Evolutionary conservation across 257 asterid genomes (phyloP), one percentile per base, ranked within the genome.

Genomic region (Solanum raphanifolium): DNA sequence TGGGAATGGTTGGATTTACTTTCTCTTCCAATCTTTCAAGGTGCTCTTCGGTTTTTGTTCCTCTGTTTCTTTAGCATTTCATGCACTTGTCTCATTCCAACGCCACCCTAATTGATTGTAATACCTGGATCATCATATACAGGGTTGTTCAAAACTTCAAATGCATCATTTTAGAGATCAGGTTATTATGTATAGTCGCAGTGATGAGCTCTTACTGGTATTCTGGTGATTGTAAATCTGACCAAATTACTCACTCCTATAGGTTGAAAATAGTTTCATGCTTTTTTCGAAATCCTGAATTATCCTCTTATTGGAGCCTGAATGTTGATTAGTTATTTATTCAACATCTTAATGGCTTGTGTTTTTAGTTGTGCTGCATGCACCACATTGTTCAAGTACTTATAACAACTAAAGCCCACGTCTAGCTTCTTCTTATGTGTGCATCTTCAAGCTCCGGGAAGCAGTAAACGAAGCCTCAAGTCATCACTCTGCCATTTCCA

Each of bases 211-310:
- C 69, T 81, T 81, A 48, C 85, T 81, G 69, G 68, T 81, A 9
- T 81, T 79, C 85, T 81, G 85, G 85, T 46, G 68, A 81, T 46
- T 81, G 85, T 81, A 48, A 81, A 48, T 81, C 85, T 81, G 68
- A 43, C 66, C 38, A 81, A 48, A 48, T 27, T 43, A 41, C 39
- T 38, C 34, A 6, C 21, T 46, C 68, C 85, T 46, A 46, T 9
- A 81, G 41, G 85, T 43, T 81, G 69, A 81, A 48, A 29, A 29
- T 81, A 81, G 85, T 29, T 29, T 81, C 69, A 29, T 46, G 27
- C 8, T 43, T 27, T 25, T 79, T 79, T 18, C 60, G 16, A 79
- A 78, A 41, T 79, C 25, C 16, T 25, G 25, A 43, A 43, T 25
- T 43, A 8, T 41, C 38, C 20, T 81, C 36, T 46, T 16, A 4